These are phyloP conservation scores for Paecilomyces sp. DNA, from an alignment of 2,329 filamentous ascomycete species.

Conservation along the genomic window DNA sequence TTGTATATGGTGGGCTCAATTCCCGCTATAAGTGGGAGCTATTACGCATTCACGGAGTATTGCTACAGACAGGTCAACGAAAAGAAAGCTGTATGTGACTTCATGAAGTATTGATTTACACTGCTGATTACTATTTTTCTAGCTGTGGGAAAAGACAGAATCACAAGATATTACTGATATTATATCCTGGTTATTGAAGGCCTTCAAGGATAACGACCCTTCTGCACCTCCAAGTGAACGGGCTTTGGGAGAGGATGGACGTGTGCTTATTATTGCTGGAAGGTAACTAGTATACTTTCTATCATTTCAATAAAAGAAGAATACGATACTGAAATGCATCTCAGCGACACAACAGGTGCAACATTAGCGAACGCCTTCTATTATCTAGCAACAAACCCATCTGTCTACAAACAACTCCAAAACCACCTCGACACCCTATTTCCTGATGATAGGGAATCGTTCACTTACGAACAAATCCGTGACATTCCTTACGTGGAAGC, in stretches of 20 bases:
- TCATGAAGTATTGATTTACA: neutral
- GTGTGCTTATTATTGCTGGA: constrained; percentile 10
- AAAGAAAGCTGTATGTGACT: constrained; percentile 20
- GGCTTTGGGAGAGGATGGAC: constrained; percentile 9
- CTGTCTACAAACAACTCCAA: constrained; percentile 23
- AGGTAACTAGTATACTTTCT: neutral
- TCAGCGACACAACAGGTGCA: constrained; percentile 29
- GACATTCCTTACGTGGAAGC: constrained; percentile 17
- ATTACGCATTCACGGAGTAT: constrained; percentile 2
- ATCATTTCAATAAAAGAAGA: neutral
- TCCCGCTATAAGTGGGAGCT: constrained; percentile 3
- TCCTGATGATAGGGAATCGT: constrained; percentile 6
- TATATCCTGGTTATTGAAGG: constrained; percentile 13
- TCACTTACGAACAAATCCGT: constrained; percentile 5
- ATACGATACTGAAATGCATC: neutral
- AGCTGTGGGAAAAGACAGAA: constrained; percentile 18
- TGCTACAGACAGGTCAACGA: constrained; percentile 25
- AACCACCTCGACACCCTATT: constrained; percentile 20
- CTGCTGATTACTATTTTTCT: neutral
- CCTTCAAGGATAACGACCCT: constrained; percentile 6
- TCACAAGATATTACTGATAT: constrained; percentile 15
- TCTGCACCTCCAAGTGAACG: constrained; percentile 6
- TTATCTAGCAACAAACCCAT: constrained; percentile 24
- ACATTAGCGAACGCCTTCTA: constrained; percentile 25
- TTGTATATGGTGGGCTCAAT: constrained; percentile 3